These are phyloP conservation scores for Penicillium taxi DNA, from an alignment of 495 filamentous ascomycete genomes.

Conservation along the genomic window DNA sequence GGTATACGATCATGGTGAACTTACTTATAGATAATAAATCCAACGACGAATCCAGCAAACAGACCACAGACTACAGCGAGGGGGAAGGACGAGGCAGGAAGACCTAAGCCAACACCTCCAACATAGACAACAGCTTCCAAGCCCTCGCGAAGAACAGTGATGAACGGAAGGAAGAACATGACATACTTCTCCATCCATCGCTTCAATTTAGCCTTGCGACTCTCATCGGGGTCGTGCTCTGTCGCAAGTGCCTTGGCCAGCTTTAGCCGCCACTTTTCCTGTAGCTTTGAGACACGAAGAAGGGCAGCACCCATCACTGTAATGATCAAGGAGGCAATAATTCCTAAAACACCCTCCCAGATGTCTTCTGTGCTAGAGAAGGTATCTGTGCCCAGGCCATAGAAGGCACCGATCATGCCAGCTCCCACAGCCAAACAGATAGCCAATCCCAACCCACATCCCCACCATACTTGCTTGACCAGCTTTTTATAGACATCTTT, in stretches of 20 bases:
- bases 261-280: slow-evolving; percentile 78
- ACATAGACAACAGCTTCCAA: slow-evolving; percentile 78
- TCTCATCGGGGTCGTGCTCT: slow-evolving; percentile 28
- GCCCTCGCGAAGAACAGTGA: slow-evolving; percentile 77
- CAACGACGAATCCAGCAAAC: slow-evolving; percentile 51
- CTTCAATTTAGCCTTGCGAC: slow-evolving; percentile 42
- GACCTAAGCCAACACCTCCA: slow-evolving; percentile 67
- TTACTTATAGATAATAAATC: slow-evolving; percentile 72
- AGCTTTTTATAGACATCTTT: slow-evolving; percentile 59
- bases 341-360: slow-evolving; percentile 69
- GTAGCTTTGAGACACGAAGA: slow-evolving; percentile 73
- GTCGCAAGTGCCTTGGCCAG: slow-evolving; percentile 58
- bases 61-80: slow-evolving; percentile 65
- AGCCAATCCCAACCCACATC: slow-evolving; percentile 52
- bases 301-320: slow-evolving; percentile 70
- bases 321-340: slow-evolving; percentile 69
- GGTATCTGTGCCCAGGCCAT: slow-evolving; percentile 55
- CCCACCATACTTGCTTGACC: slow-evolving; percentile 69
- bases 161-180: slow-evolving; percentile 75
- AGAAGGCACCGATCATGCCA: slow-evolving; percentile 74
- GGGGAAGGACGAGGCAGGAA: slow-evolving; percentile 66
- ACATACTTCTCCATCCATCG: slow-evolving; percentile 64
- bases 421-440: slow-evolving; percentile 62
- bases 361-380: slow-evolving; percentile 62
- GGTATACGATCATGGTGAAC: slow-evolving; percentile 14